These are phyloP conservation scores for Gamsiella multidivaricata DNA, from an alignment of 192 early-diverging fungal genomes.

Conservation along the genomic window DNA sequence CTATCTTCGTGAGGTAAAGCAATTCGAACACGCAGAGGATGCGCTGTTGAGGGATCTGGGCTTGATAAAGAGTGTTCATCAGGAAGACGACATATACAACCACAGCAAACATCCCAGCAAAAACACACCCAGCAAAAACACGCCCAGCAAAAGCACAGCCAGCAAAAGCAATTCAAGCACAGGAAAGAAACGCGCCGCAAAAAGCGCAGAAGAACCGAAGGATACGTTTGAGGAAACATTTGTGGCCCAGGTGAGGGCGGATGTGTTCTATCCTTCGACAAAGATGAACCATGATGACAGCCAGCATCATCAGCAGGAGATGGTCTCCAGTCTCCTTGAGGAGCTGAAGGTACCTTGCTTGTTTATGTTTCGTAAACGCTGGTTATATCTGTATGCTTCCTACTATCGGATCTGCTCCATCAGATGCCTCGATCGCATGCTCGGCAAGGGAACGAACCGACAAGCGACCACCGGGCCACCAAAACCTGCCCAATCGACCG, in stretches of 20 bases:
- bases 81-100: too few relatives aligned
- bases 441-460: too few relatives aligned
- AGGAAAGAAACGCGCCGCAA: background rate
- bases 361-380: background rate
- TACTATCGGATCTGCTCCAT: too few relatives aligned
- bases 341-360: slow-evolving; percentile 40
- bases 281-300: background rate
- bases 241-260: slow-evolving; percentile 22
- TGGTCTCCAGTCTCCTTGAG: slow-evolving; percentile 30
- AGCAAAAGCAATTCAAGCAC: background rate
- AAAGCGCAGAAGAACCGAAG: background rate
- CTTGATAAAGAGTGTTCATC: slow-evolving; percentile 5
- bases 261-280: slow-evolving; percentile 13
- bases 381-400: background rate
- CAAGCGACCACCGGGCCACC: too few relatives aligned
- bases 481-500: too few relatives aligned
- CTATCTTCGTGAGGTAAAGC: slow-evolving; percentile 48
- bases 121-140: background rate
- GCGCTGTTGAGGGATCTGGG: slow-evolving; percentile 32
- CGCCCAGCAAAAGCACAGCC: background rate
- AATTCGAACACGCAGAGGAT: slow-evolving; percentile 35
- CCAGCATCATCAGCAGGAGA: slow-evolving; percentile 22
- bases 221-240: slow-evolving; percentile 31
- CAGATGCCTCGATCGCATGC: too few relatives aligned
- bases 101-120: background rate